Conservation (phyloP, 495 filamentous ascomycete genomes). For the Penicillium waksmanii region DNA sequence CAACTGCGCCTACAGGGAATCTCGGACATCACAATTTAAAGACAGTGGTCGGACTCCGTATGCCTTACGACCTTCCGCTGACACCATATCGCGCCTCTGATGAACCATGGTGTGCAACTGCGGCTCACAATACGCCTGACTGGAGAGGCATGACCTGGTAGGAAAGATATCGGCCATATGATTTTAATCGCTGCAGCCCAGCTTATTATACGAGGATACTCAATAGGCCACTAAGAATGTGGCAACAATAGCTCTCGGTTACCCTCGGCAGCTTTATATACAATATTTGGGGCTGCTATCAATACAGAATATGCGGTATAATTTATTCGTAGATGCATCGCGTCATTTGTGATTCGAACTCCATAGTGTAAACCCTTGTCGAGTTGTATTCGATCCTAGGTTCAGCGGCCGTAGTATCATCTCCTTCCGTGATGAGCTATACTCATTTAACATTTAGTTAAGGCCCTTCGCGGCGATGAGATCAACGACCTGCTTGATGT, state of each 20-base stretch:
- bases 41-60: constrained; percentile 64
- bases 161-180: constrained; percentile 13
- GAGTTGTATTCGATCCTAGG: neutral
- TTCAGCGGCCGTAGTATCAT: neutral
- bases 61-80: constrained; percentile 85
- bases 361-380: constrained; percentile 12
- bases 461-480: constrained; percentile 69
- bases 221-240: neutral
- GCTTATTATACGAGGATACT: neutral
- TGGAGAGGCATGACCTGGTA: constrained; percentile 66
- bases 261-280: constrained; percentile 15
- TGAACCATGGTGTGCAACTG: constrained; percentile 79
- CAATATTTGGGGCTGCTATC: constrained; percentile 8
- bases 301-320: neutral
- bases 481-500: constrained; percentile 70
- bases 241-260: neutral
- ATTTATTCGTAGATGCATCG: constrained; percentile 20
- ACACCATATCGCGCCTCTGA: constrained; percentile 64
- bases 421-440: neutral
- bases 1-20: constrained; percentile 23
- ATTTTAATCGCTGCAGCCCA: neutral
- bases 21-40: neutral
- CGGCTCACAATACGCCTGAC: constrained; percentile 63
- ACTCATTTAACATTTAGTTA: constrained; percentile 11
- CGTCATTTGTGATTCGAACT: constrained; percentile 18